phyloP scores from a whole-genome alignment of 371 early-diverging fungal genomes.

The Circinella minor region DNA sequence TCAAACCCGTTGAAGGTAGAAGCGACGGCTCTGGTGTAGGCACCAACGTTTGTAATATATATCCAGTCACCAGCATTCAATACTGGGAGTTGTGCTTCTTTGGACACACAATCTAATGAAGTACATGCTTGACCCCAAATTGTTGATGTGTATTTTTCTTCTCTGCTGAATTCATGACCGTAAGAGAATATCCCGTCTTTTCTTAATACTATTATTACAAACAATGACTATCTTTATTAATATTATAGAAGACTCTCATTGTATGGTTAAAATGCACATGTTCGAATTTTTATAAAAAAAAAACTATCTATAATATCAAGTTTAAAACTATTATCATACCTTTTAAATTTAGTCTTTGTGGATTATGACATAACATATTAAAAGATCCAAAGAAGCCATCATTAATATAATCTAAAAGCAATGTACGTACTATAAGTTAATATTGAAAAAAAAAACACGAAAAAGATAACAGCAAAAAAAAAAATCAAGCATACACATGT shows the following conservation, averaged over 20 bases:
- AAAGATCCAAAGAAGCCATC: too few species aligned
- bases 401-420: too few species aligned
- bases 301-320: too few species aligned
- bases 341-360: neutral
- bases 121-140: slow-evolving; percentile 98
- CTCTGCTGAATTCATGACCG: slow-evolving; percentile 5
- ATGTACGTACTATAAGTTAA: too few species aligned
- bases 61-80: slow-evolving; percentile 96
- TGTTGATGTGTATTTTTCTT: slow-evolving; percentile 59
- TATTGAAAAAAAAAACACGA: too few species aligned
- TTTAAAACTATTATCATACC: neutral
- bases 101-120: slow-evolving; percentile 91
- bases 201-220: slow-evolving; percentile 13
- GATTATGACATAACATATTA: too few species aligned
- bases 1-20: slow-evolving; percentile 90
- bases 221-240: too few species aligned
- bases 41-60: slow-evolving; percentile 94
- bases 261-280: too few species aligned
- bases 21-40: slow-evolving; percentile 90
- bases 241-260: too few species aligned
- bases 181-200: slow-evolving; percentile 18
- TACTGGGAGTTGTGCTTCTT: slow-evolving; percentile 74
- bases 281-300: too few species aligned
- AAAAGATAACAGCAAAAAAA: neutral
- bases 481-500: slow-evolving; percentile 73